Evolutionary conservation across 2,329 filamentous ascomycete species (phyloP), one percentile per base, ranked within the genome.

Genomic region (Cercospora janseana): DNA sequence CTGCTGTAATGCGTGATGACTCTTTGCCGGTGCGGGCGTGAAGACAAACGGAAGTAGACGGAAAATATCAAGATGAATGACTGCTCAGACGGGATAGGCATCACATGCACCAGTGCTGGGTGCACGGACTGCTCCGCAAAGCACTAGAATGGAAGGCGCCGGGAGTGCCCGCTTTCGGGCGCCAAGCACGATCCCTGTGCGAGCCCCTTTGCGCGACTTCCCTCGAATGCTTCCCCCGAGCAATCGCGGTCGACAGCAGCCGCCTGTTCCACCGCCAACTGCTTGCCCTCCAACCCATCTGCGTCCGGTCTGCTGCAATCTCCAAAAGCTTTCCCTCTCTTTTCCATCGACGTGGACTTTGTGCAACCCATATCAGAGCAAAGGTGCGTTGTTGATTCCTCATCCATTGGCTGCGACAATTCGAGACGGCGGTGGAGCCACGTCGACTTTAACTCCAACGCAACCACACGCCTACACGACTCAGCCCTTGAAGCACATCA

Each of bases 141-240:
- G 18, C 34, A n/a, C 34, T 18, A 38, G 24, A 38, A 38, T 38
- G 34, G 18, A 38, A 21, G 34, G 34, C 34, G 34, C 35, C 43
- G 51, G 51, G 20, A 32, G 31, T 18, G 35, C 23, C 37, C 49
- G 51, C 23, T 24, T n/a, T n/a, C n/a, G n/a, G 34, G 10, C 35
- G 29, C 47, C 35, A 47, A 44, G 35, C 24, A 37, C 31, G 37
- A 53, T 52, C 45, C 52, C 49, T 55, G 46, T 41, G 21, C 20
- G 43, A 52, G 43, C 48, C 50, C 53, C 53, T 51, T 54, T 48
- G 42, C 51, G 43, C 51, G 43, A 56, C 51, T 51, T 54, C 51
- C 45, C 46, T 28, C 52, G 18, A 26, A 32, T 20, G 13, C 27
- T 26, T 50, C 40, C 53, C 43, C 51, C 44, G 49, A 52, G 44